These are phyloP conservation scores for Isatis lusitanica DNA, from an alignment of 441 rosid species.

Conservation along the genomic window DNA sequence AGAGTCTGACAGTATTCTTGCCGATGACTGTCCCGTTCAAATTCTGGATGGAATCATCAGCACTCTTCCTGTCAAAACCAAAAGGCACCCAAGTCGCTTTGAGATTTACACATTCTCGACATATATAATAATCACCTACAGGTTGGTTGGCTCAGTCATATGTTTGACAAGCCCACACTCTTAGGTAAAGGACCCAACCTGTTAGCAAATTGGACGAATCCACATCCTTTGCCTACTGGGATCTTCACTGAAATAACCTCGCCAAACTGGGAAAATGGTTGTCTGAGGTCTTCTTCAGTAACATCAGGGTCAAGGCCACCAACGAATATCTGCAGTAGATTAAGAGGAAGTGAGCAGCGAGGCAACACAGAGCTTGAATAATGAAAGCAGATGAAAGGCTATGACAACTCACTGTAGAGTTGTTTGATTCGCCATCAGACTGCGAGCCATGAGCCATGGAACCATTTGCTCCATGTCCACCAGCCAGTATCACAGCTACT, in stretches of 20 bases:
- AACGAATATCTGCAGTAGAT: conserved; percentile 70
- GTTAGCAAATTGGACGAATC: conserved; percentile 78
- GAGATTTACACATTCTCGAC: background rate
- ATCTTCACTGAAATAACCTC: conserved; percentile 92
- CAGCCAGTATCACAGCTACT: conserved; percentile 77
- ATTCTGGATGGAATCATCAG: conserved; percentile 78
- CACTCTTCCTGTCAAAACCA: conserved; percentile 61
- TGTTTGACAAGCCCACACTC: background rate
- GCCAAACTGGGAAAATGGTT: conserved; percentile 81
- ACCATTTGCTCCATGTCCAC: conserved; percentile 81
- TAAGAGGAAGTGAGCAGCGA: conserved; percentile 17
- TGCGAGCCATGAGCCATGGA: conserved; percentile 60
- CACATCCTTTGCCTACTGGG: conserved; percentile 91
- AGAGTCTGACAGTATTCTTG: conserved; percentile 86
- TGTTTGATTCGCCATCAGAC: conserved; percentile 66
- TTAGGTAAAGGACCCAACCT: conserved; percentile 47
- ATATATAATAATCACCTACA: background rate
- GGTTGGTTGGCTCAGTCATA: conserved; percentile 1
- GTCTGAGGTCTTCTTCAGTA: conserved; percentile 81
- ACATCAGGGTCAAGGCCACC: conserved; percentile 89
- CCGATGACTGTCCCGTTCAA: conserved; percentile 82
- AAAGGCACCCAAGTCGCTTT: background rate
- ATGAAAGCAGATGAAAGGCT: conserved; percentile 1
- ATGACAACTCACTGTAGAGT: conserved; percentile 79
- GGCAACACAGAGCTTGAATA: conserved; percentile 8